Evolutionary conservation across 495 filamentous ascomycete species (phyloP), one percentile per base, ranked within the genome.

Genomic region (Aspergillus coremiiformis): DNA sequence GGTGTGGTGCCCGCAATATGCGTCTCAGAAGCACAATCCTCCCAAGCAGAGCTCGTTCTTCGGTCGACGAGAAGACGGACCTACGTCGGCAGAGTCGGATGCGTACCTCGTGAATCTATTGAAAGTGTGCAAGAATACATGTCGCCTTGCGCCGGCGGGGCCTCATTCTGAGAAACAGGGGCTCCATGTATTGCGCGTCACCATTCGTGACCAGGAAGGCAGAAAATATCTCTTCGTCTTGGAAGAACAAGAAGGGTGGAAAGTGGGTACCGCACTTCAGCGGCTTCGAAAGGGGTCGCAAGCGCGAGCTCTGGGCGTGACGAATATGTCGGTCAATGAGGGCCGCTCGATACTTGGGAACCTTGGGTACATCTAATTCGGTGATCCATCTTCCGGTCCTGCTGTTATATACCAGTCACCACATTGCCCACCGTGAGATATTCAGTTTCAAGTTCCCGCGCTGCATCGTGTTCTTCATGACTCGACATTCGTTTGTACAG

Each of bases 191-290:
- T 70, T 98, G 26, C 81, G 93, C 41, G 90, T 89, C 9, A 88
- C 76, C 17, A 76, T 95, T 32, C 77, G 90, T 23, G 93, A 97
- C 64, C 82, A 87, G 47, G 89, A 96, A 49, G 86, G 84, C 23
- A 87, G 86, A 63, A 76, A 82, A 39, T 95, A 86, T 60, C 76
- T 96, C 44, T 96, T 96, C 62, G 75, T 97, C 2, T 62, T 96
- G 15, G 74, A 78, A 23, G 85, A 92, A 61, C 81, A 84, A 29
- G 91, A 98, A 65, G 87, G 83, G 14, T 96, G 93, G 93, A 98
- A 98, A 72, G 83, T 98, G 27, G 84, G 85, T 1, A 77, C 87
- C 20, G 90, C 90, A 9, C 67, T 98, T 52, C 82, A 89, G 66
- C 75, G 81, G 20, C 72, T 98, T 46, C 71, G 85, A 37, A 74